phyloP scores from a whole-genome alignment of 1,284 basidiomycete species.

The Hemileia vastatrix region DNA sequence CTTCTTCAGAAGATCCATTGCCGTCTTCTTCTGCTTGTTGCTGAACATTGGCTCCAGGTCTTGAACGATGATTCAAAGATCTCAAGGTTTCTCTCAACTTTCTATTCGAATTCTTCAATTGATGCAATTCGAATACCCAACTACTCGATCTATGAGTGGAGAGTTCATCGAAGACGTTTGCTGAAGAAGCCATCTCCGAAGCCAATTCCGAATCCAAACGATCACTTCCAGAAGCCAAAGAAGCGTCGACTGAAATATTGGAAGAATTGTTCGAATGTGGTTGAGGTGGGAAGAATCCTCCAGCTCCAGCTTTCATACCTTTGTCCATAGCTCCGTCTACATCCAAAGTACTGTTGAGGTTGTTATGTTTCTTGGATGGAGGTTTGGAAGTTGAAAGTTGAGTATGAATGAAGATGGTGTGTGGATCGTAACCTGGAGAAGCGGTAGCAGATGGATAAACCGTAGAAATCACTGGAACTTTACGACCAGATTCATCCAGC shows the following conservation, averaged over 20 bases:
- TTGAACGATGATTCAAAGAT: background rate
- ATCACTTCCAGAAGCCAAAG: background rate
- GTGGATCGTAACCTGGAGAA: conserved; percentile 10
- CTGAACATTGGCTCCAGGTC: too few species aligned
- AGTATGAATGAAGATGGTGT: conserved; percentile 34
- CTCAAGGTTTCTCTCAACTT: conserved; percentile 28
- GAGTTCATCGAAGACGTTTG: conserved; percentile 34
- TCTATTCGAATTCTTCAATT: conserved; percentile 38
- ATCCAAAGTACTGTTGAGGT: background rate
- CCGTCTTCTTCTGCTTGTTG: background rate
- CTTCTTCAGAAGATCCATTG: background rate
- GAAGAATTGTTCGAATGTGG: background rate
- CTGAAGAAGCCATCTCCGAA: background rate
- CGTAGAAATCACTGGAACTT: conserved; percentile 31
- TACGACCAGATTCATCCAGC: conserved; percentile 27
- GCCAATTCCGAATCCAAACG: background rate
- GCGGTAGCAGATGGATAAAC: conserved; percentile 30
- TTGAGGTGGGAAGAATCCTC: background rate
- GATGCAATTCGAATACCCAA: conserved; percentile 40
- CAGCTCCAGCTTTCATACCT: background rate
- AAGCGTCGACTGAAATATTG: background rate
- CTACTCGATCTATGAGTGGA: conserved; percentile 32
- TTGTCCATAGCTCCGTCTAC: background rate
- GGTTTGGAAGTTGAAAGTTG: conserved; percentile 13
- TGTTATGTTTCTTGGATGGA: background rate